Percentiles rank a stretch among this genome's conserved stretches.
Evolutionary conservation across 106 monocot species (phyloP).

Genomic region (Acanthochlamys bracteata): DNA sequence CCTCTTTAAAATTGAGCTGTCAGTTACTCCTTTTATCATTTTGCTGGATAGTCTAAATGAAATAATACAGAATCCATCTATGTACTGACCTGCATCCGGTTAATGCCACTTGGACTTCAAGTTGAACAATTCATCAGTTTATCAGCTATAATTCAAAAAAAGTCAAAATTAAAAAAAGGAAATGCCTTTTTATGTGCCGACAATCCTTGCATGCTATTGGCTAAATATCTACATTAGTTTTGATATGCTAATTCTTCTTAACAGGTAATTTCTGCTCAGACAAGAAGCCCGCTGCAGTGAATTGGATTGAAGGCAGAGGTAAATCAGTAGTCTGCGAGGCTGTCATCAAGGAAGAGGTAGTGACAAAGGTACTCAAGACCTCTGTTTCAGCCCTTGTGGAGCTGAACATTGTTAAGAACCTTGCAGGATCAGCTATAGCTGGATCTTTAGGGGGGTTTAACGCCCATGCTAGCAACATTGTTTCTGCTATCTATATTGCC

Average conservation of each 20-base stretch:
- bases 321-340: conserved; percentile 95
- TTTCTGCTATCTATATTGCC: conserved; percentile 56
- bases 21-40: no score
- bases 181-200: no score
- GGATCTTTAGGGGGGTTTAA: conserved; percentile 64
- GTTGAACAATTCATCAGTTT: no score
- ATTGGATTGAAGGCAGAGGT: conserved; percentile 92
- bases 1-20: no score
- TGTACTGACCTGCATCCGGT: background rate
- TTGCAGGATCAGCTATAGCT: conserved; percentile 60
- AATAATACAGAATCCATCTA: no score
- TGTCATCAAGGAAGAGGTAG: conserved; percentile 51
- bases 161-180: background rate
- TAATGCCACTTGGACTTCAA: no score
- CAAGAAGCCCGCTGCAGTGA: conserved; percentile 89
- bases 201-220: background rate
- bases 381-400: conserved; percentile 48
- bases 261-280: conserved; percentile 89
- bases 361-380: conserved; percentile 55
- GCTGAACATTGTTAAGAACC: conserved; percentile 55
- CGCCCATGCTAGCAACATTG: conserved; percentile 71
- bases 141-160: no score
- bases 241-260: background rate
- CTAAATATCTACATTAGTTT: background rate
- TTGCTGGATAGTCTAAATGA: no score